Percentiles rank a stretch among this genome's conserved stretches.
phyloP scores from a whole-genome alignment of 306 rosid genomes.

The Lotus japonicus region DNA sequence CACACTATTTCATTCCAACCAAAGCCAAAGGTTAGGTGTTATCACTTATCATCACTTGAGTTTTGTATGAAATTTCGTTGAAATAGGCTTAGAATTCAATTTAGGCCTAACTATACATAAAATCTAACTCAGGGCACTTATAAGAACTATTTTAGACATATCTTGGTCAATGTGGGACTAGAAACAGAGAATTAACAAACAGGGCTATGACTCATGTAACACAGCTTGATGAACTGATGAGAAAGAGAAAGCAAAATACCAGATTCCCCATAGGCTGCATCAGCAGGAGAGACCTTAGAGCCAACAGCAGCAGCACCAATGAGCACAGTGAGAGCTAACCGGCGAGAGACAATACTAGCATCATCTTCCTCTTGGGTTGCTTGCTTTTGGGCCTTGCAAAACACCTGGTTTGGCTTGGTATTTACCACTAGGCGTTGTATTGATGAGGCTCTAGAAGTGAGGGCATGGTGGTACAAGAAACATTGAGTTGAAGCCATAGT shows the following conservation, averaged over 20 bases:
- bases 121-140: too few species aligned
- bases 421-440: slow-evolving; percentile 44
- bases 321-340: slow-evolving; percentile 84
- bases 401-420: slow-evolving; percentile 44
- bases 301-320: slow-evolving; percentile 84
- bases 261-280: slow-evolving; percentile 95
- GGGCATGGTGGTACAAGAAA: slow-evolving; percentile 75
- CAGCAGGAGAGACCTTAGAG: slow-evolving; percentile 86
- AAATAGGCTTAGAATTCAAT: too few species aligned
- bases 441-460: slow-evolving; percentile 49
- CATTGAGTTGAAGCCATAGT: slow-evolving; percentile 80
- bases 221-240: not conserved
- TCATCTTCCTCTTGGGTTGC: slow-evolving; percentile 35
- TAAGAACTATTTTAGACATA: too few species aligned
- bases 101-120: too few species aligned
- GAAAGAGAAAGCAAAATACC: slow-evolving; percentile 35
- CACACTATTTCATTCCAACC: too few species aligned
- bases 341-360: slow-evolving; percentile 46
- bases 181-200: too few species aligned
- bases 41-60: not conserved
- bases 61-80: not conserved
- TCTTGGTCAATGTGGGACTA: too few species aligned
- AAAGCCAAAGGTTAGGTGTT: too few species aligned
- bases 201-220: not conserved
- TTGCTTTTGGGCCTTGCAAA: slow-evolving; percentile 80